Evolutionary conservation across 768 basidiomycete genomes (phyloP).

Genomic region (Tulasnella sp.): DNA sequence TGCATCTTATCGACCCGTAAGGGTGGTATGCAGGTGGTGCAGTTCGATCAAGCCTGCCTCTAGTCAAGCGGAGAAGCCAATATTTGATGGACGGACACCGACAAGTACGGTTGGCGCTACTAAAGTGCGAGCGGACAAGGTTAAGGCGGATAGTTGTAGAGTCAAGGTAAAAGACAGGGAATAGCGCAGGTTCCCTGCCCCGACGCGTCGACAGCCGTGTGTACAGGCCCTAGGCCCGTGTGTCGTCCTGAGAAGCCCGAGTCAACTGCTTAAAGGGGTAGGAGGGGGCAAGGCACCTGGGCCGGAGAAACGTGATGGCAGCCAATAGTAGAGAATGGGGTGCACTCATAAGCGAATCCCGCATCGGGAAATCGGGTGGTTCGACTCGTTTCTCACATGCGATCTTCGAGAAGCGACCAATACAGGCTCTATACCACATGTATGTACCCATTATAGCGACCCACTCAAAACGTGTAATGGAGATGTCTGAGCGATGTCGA

Average conservation of each 20-base stretch:
- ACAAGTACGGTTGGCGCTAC: not conserved
- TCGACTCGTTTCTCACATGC: not conserved
- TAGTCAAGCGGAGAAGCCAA: not conserved
- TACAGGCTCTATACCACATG: not conserved
- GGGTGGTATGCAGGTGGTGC: not conserved
- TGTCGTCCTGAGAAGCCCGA: not conserved
- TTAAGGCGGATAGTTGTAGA: not conserved
- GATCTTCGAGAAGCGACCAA: not conserved
- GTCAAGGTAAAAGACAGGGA: not conserved
- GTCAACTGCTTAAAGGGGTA: not conserved
- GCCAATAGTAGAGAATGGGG: not conserved
- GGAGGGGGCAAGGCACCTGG: not conserved
- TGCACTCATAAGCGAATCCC: not conserved
- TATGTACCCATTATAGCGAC: not conserved
- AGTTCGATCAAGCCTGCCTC: not conserved
- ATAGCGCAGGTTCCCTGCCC: not conserved
- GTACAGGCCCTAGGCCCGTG: not conserved
- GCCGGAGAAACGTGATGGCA: not conserved
- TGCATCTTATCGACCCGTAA: not conserved
- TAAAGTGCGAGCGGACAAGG: not conserved
- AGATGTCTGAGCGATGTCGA: not conserved
- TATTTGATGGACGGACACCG: not conserved
- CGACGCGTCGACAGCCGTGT: not conserved
- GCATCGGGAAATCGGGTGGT: not conserved
- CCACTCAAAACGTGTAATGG: not conserved